Evolutionary conservation across 148 eudicot genomes (phyloP).

Genomic region (Fagopyrum tataricum): DNA sequence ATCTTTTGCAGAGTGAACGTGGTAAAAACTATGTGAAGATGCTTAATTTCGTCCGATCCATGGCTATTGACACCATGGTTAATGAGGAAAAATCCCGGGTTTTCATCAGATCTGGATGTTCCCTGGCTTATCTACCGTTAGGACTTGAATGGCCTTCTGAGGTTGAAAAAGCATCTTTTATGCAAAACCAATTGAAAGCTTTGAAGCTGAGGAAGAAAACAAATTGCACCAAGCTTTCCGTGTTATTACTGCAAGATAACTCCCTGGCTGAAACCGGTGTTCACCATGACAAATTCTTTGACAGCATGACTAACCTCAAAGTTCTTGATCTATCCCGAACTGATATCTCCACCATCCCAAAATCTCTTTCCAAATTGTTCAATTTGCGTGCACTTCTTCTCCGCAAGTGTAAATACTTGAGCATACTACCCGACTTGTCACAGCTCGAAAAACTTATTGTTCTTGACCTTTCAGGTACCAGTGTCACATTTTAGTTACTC

Average conservation of each 20-base stretch:
- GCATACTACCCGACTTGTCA: slow-evolving; percentile 24
- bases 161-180: slow-evolving; percentile 22
- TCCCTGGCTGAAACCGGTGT: background rate
- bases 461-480: slow-evolving; percentile 21
- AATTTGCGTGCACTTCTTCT: slow-evolving; percentile 27
- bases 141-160: slow-evolving; percentile 20
- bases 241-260: slow-evolving; percentile 21
- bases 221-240: slow-evolving; percentile 15
- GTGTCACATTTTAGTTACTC: too few relatives aligned
- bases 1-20: slow-evolving; percentile 16
- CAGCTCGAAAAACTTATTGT: slow-evolving; percentile 16
- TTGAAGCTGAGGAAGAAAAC: background rate
- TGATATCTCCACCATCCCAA: slow-evolving; percentile 19
- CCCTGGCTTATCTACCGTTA: slow-evolving; percentile 15
- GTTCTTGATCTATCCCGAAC: slow-evolving; percentile 27
- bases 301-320: slow-evolving; percentile 18
- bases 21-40: slow-evolving; percentile 16
- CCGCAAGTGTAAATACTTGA: slow-evolving; percentile 18
- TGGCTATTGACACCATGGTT: slow-evolving; percentile 17
- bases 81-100: slow-evolving; percentile 11
- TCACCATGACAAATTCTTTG: slow-evolving; percentile 19
- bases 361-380: slow-evolving; percentile 17
- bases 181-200: slow-evolving; percentile 21
- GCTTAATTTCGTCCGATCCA: slow-evolving; percentile 18
- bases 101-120: slow-evolving; percentile 14